Conservation (phyloP, 1,139 yeast species). For the Candida labiduridarum region DNA sequence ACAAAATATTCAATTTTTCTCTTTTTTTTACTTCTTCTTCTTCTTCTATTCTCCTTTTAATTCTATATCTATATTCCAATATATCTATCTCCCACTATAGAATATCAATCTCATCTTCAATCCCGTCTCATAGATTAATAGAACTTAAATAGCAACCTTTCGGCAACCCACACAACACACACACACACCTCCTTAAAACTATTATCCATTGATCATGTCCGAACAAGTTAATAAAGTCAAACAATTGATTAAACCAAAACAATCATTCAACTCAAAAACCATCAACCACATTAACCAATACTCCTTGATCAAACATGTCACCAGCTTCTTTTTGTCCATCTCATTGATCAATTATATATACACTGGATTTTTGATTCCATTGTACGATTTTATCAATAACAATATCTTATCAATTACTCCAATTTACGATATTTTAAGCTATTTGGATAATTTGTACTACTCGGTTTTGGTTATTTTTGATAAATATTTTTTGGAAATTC, state of each 20-base stretch:
- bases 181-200: not conserved
- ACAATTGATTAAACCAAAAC: conserved; percentile 10
- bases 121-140: conserved; percentile 1
- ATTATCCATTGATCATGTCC: conserved; percentile 12
- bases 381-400: conserved; percentile 20
- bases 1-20: too few species aligned
- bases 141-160: too few species aligned
- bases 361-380: conserved; percentile 22
- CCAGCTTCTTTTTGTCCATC: conserved; percentile 29
- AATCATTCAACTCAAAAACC: conserved; percentile 35
- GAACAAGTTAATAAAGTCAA: conserved; percentile 14
- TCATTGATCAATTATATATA: conserved; percentile 26
- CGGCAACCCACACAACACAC: not conserved
- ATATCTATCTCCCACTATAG: too few species aligned
- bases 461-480: conserved; percentile 13
- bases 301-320: conserved; percentile 27
- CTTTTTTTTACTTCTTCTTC: too few species aligned
- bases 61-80: too few species aligned
- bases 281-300: conserved; percentile 37
- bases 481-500: conserved; percentile 14
- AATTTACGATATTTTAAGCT: conserved; percentile 26
- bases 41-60: too few species aligned
- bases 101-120: not conserved
- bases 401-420: conserved; percentile 27
- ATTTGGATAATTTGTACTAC: conserved; percentile 25